Conservation (phyloP, 2,329 filamentous ascomycete species). For the Colletotrichum tamarilloi region DNA sequence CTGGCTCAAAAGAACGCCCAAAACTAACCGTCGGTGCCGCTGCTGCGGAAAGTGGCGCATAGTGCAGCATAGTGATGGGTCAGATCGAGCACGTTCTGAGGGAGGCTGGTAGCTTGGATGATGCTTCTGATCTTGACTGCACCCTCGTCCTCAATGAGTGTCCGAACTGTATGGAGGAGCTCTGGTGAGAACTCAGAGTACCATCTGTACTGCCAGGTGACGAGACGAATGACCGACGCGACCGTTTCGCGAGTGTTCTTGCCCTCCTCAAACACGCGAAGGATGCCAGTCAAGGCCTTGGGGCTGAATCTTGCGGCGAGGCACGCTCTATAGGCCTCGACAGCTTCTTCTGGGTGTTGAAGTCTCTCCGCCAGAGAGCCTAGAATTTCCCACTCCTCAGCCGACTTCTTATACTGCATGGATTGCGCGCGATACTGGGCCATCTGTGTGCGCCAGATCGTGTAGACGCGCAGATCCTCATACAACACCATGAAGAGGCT, state of each 20-base stretch:
- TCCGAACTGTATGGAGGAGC: slow-evolving; percentile 86
- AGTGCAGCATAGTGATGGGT: slow-evolving; percentile 96
- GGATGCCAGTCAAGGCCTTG: slow-evolving; percentile 87
- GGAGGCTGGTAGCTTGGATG: slow-evolving; percentile 93
- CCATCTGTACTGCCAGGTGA: slow-evolving; percentile 99
- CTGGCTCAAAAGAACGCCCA: not conserved
- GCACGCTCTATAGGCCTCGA: slow-evolving; percentile 93
- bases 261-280: slow-evolving; percentile 80
- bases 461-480: slow-evolving; percentile 97
- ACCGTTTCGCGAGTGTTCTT: slow-evolving; percentile 86
- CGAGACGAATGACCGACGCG: slow-evolving; percentile 86
- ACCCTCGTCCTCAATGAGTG: slow-evolving; percentile 96
- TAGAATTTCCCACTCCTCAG: slow-evolving; percentile 98
- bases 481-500: slow-evolving; percentile 99
- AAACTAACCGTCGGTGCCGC: slow-evolving; percentile 82
- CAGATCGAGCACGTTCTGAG: slow-evolving; percentile 91
- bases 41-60: slow-evolving; percentile 95
- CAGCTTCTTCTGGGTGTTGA: slow-evolving; percentile 90
- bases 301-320: slow-evolving; percentile 90
- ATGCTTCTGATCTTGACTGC: slow-evolving; percentile 98
- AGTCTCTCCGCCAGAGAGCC: slow-evolving; percentile 92
- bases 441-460: slow-evolving; percentile 99
- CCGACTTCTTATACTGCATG: slow-evolving; percentile 95
- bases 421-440: slow-evolving; percentile 94
- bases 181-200: slow-evolving; percentile 99